Evolutionary conservation across 1,284 basidiomycete species (phyloP).

Genomic region (Cryptococcus sp.): DNA sequence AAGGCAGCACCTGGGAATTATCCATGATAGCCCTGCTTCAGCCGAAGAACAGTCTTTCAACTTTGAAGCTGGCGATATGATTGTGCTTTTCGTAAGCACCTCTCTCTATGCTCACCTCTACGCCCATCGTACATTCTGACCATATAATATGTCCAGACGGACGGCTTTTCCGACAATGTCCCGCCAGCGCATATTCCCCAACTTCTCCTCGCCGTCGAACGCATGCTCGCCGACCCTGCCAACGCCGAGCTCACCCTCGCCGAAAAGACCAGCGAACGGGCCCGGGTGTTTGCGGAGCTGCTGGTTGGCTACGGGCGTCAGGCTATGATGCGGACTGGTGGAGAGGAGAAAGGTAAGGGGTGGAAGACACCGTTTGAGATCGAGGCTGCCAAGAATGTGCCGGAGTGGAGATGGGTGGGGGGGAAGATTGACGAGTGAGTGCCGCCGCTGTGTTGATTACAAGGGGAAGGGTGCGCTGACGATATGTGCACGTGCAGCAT

Average conservation of each 20-base stretch:
- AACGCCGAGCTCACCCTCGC: conserved; percentile 35
- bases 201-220: conserved; percentile 29
- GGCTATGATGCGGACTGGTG: conserved; percentile 47
- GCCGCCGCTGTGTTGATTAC: neutral
- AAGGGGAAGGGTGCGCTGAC: neutral
- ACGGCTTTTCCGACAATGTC: conserved; percentile 57
- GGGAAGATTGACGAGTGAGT: conserved; percentile 53
- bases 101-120: neutral
- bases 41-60: conserved; percentile 41
- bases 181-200: conserved; percentile 43
- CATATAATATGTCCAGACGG: conserved; percentile 45
- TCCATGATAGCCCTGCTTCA: conserved; percentile 34
- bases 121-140: neutral
- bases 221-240: conserved; percentile 29
- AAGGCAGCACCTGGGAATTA: conserved; percentile 20
- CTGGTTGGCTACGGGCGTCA: conserved; percentile 50
- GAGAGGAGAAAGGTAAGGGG: conserved; percentile 33
- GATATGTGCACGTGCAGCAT: conserved; percentile 25
- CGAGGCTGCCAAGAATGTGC: conserved; percentile 41
- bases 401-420: conserved; percentile 51
- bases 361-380: conserved; percentile 50
- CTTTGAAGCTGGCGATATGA: conserved; percentile 44
- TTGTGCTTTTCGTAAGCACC: conserved; percentile 46
- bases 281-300: conserved; percentile 49
- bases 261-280: conserved; percentile 39